Percentiles rank a stretch among this genome's conserved stretches.
These are phyloP conservation scores for Groenewaldozyma salmanticensis DNA, from an alignment of 805 yeast species.

Conservation along the genomic window DNA sequence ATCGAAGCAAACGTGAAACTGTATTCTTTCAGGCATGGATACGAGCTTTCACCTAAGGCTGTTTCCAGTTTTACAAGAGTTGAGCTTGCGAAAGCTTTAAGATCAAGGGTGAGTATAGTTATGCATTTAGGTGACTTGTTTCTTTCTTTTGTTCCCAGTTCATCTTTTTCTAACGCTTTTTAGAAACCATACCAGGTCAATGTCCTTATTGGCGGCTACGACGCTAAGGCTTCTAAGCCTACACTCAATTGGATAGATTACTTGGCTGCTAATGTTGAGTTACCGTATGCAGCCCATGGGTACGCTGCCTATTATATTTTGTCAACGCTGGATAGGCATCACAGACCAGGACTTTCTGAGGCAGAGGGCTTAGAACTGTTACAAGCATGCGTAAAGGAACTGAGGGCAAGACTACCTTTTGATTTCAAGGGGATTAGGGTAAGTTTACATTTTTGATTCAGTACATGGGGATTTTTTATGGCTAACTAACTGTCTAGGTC, in stretches of 20 bases:
- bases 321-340: constrained; percentile 84
- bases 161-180: constrained; percentile 16
- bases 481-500: constrained; percentile 26
- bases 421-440: constrained; percentile 81
- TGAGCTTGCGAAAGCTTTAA: constrained; percentile 74
- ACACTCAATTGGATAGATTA: constrained; percentile 84
- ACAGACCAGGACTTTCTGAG: constrained; percentile 60
- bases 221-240: constrained; percentile 48
- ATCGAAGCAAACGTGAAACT: constrained; percentile 88
- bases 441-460: constrained; percentile 8
- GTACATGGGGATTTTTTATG: not conserved
- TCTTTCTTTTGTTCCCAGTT: not conserved
- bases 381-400: constrained; percentile 64
- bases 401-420: constrained; percentile 77
- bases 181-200: constrained; percentile 95
- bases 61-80: constrained; percentile 82
- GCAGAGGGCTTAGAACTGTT: constrained; percentile 75
- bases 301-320: constrained; percentile 94
- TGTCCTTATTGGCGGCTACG: constrained; percentile 79
- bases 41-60: constrained; percentile 75
- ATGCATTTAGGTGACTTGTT: no score
- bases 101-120: constrained; percentile 77
- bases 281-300: constrained; percentile 97
- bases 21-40: constrained; percentile 73
- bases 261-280: constrained; percentile 78